These are phyloP conservation scores for Penicillium sp. DNA, from an alignment of 2,329 filamentous ascomycete species.

Conservation along the genomic window DNA sequence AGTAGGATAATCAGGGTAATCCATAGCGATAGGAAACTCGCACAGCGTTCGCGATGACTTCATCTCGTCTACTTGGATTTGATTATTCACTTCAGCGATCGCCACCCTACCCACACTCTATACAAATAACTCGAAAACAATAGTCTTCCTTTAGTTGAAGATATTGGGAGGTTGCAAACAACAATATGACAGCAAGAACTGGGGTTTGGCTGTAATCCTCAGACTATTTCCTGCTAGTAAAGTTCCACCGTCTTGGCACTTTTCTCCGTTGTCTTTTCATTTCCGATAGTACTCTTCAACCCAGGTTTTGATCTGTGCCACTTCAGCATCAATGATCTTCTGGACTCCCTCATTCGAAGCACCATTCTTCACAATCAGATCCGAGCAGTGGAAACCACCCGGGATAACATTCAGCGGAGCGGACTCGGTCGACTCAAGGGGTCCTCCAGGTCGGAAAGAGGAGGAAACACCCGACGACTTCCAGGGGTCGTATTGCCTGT, in stretches of 20 bases:
- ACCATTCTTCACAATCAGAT: slow-evolving; percentile 52
- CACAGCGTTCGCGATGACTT: not conserved
- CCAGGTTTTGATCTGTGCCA: slow-evolving; percentile 57
- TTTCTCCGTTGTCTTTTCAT: not conserved
- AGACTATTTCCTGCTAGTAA: slow-evolving; percentile 1
- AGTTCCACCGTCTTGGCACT: not conserved
- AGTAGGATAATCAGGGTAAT: not conserved
- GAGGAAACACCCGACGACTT: slow-evolving; percentile 56
- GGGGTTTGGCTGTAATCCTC: not conserved
- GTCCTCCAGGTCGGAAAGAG: slow-evolving; percentile 56
- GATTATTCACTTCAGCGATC: not conserved
- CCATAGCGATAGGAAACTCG: not conserved
- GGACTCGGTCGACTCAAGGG: slow-evolving; percentile 49
- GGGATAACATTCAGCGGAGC: slow-evolving; percentile 58
- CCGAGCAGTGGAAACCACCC: slow-evolving; percentile 58
- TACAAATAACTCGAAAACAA: not conserved
- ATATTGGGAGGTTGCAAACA: too few relatives aligned
- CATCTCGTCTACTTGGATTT: not conserved
- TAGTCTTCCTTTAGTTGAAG: too few relatives aligned
- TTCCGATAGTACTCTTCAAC: slow-evolving; percentile 48
- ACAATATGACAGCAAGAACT: too few relatives aligned
- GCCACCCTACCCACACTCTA: too few relatives aligned
- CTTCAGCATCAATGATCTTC: slow-evolving; percentile 52
- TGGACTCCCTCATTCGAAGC: slow-evolving; percentile 50
- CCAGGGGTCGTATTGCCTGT: slow-evolving; percentile 61